Conservation (phyloP, 2,329 filamentous ascomycete genomes). For the Penicillium brasilianum region DNA sequence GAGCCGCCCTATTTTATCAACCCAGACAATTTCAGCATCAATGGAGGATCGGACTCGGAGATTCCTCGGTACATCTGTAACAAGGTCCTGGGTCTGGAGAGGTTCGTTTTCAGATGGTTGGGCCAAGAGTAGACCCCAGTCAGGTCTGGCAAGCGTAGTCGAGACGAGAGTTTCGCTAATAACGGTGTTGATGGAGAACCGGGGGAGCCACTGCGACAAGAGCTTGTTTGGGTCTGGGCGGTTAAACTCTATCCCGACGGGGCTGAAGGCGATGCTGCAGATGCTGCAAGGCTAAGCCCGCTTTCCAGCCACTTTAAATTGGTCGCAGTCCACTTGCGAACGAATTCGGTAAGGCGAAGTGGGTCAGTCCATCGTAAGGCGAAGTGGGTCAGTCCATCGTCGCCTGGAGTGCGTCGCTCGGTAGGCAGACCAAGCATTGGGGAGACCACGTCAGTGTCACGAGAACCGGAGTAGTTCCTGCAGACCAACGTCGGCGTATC, state of each 20-base stretch:
- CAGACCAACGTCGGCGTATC: background rate
- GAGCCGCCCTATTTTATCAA: background rate
- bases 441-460: background rate
- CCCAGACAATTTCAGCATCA: background rate
- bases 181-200: background rate
- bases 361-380: background rate
- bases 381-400: background rate
- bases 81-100: too few species aligned
- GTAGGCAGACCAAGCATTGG: background rate
- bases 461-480: background rate
- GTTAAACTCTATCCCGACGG: slow-evolving; percentile 20
- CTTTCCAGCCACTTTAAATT: background rate
- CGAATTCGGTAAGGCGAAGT: background rate
- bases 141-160: background rate
- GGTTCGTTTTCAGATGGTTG: too few species aligned
- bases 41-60: background rate
- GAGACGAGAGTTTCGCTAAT: background rate
- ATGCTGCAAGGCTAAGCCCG: slow-evolving; percentile 9
- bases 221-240: background rate
- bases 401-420: background rate
- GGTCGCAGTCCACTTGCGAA: background rate
- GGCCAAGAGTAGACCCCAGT: too few species aligned
- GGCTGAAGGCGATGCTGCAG: slow-evolving; percentile 13
- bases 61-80: too few species aligned
- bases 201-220: background rate